These are phyloP conservation scores for Aspergillus aculeatinus DNA, from an alignment of 2,329 filamentous ascomycete species.

Conservation along the genomic window DNA sequence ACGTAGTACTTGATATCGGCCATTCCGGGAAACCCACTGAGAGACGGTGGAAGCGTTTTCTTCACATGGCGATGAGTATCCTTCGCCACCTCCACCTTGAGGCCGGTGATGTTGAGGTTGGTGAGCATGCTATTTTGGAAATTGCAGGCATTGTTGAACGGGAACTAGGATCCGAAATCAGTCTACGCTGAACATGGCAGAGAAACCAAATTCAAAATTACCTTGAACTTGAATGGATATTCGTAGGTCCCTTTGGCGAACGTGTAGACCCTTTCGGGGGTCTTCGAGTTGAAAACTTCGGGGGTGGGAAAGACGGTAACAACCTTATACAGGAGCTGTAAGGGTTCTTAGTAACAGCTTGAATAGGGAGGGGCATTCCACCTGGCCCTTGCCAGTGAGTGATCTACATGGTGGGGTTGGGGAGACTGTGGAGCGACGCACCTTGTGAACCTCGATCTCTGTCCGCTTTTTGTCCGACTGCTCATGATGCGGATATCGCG, in stretches of 20 bases:
- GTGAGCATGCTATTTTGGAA: slow-evolving; percentile 46
- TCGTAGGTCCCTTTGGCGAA: slow-evolving; percentile 48
- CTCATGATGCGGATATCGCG: slow-evolving; percentile 41
- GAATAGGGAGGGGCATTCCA: neutral
- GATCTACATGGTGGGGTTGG: neutral
- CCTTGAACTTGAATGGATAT: slow-evolving; percentile 53
- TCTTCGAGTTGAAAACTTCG: slow-evolving; percentile 39
- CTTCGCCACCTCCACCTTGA: slow-evolving; percentile 47
- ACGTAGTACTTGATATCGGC: slow-evolving; percentile 93
- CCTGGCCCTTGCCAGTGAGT: neutral
- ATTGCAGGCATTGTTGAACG: slow-evolving; percentile 52
- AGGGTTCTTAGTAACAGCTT: neutral
- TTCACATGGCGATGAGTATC: slow-evolving; percentile 66
- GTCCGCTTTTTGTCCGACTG: slow-evolving; percentile 48
- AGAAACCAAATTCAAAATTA: slow-evolving; percentile 17
- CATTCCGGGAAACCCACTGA: slow-evolving; percentile 81
- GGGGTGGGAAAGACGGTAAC: slow-evolving; percentile 47
- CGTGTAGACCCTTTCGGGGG: slow-evolving; percentile 42
- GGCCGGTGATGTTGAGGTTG: slow-evolving; percentile 46
- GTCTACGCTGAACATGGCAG: neutral
- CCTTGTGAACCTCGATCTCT: slow-evolving; percentile 52
- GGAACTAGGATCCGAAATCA: slow-evolving; percentile 35
- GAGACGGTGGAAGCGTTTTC: slow-evolving; percentile 80
- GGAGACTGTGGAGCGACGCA: slow-evolving; percentile 22
- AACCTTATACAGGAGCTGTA: slow-evolving; percentile 48